phyloP scores from a whole-genome alignment of 140 eudicot species.

The Bidens hawaiensis region DNA sequence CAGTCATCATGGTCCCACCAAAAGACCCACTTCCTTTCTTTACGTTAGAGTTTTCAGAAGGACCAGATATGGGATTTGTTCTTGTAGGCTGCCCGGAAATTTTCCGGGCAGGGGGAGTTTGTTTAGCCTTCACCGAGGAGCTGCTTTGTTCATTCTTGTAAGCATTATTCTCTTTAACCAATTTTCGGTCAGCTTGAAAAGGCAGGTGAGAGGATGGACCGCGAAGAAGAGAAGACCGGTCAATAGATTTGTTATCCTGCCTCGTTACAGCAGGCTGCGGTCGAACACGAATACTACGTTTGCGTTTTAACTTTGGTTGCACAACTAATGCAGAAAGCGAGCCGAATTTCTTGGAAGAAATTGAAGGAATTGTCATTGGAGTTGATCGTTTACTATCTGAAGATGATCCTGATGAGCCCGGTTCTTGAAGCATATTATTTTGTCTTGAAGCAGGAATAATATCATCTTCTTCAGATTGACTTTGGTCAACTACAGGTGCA shows the following conservation, averaged over 20 bases:
- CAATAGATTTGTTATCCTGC: slow-evolving; percentile 43
- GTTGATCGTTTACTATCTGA: slow-evolving; percentile 44
- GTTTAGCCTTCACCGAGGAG: slow-evolving; percentile 44
- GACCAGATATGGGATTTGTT: slow-evolving; percentile 35
- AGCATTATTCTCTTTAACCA: slow-evolving; percentile 34
- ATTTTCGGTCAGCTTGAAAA: slow-evolving; percentile 40
- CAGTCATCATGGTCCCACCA: slow-evolving; percentile 61
- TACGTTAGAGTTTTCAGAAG: slow-evolving; percentile 36
- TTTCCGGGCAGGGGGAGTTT: slow-evolving; percentile 46
- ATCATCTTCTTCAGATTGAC: slow-evolving; percentile 41
- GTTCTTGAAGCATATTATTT: slow-evolving; percentile 40
- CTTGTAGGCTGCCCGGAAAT: slow-evolving; percentile 50
- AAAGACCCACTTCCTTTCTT: slow-evolving; percentile 30
- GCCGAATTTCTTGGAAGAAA: slow-evolving; percentile 80
- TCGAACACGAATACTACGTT: slow-evolving; percentile 79
- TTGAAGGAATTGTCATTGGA: slow-evolving; percentile 59
- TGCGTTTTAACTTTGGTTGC: slow-evolving; percentile 86
- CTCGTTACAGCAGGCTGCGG: slow-evolving; percentile 48
- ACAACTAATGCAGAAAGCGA: slow-evolving; percentile 90
- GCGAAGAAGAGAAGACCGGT: slow-evolving; percentile 20
- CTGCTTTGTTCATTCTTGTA: slow-evolving; percentile 44
- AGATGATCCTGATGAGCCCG: slow-evolving; percentile 86
- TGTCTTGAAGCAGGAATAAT: slow-evolving; percentile 32
- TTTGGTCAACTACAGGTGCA: slow-evolving; percentile 35
- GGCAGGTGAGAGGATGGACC: slow-evolving; percentile 59